Evolutionary conservation across 2,329 filamentous ascomycete species (phyloP), one percentile per base, ranked within the genome.

Genomic region (Hymenoscyphus infarciens): DNA sequence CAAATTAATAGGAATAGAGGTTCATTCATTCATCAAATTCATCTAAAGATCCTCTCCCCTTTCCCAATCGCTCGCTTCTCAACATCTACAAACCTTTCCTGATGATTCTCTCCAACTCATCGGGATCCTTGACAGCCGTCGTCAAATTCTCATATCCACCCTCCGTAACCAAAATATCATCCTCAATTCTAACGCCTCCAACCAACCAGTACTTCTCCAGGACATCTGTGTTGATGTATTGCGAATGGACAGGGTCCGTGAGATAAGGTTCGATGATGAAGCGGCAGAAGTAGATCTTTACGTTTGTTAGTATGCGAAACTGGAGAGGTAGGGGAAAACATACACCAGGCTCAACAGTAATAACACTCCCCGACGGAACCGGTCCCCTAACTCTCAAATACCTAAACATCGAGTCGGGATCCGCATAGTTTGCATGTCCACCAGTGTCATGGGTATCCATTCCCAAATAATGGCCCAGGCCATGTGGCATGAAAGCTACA

Each of bases 291-390:
- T 97, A 97, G 66, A 94, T 87, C 85, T 87, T 64, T 27, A 25
- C 0, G 45, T 52, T 19, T 19, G 60, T 63, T 52, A 60, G 52
- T 52, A 35, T 31, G 38, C 16, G 33, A 25, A 33, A 38, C 6
- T 7, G 13, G 57, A 25, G 33, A 25, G 35, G n/a, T 56, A 33
- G 15, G 39, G 16, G 39, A 62, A 49, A 60, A 80, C 86, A 77
- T 80, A 91, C 86, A 56, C 95, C 95, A 13, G 95, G 95, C 79
- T 99, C 95, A 45, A 98, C 94, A 0, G 95, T 99, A 60, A 99
- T 87, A 27, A 99, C 91, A 57, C 88, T 88, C 7, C 90, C 89
- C 0, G 87, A 88, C 0, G 92, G 91, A 56, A 97, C 76, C 25
- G 78, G 82, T 13, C 90, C 88, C 60, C 95, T 81, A 45, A 96